A percentile compares a stretch with the other conserved stretches of the same genome.
These are phyloP conservation scores for Leccinum pachyderme DNA, from an alignment of 1,284 basidiomycete genomes.

Conservation along the genomic window DNA sequence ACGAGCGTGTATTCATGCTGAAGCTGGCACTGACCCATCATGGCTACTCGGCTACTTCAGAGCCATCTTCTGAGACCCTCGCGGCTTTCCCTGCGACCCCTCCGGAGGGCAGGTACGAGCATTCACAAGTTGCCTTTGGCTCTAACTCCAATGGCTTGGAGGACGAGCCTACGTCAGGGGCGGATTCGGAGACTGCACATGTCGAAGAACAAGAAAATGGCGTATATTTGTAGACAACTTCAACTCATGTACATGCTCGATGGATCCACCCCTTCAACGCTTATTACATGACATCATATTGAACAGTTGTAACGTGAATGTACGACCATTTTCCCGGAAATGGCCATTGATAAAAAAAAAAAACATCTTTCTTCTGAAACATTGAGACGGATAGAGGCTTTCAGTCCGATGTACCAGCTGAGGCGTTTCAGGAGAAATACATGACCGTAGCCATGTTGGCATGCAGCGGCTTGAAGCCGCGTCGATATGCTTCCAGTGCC, in stretches of 20 bases:
- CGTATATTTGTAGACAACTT: slow-evolving; percentile 27
- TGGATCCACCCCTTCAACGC: slow-evolving; percentile 1
- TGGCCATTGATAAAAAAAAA: not conserved
- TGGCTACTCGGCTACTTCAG: slow-evolving; percentile 43
- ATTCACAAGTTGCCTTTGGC: slow-evolving; percentile 4
- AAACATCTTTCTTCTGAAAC: not conserved
- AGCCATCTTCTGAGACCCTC: slow-evolving; percentile 7
- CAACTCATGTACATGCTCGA: not conserved
- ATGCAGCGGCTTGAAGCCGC: slow-evolving; percentile 57
- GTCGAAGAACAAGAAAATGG: slow-evolving; percentile 16
- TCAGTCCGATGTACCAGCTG: not conserved
- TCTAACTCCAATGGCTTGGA: slow-evolving; percentile 16
- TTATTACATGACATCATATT: not conserved
- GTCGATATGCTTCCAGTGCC: slow-evolving; percentile 52
- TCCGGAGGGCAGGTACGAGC: not conserved
- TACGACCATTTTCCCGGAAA: not conserved
- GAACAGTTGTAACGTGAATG: not conserved
- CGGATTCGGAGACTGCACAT: not conserved
- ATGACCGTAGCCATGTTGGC: slow-evolving; percentile 48
- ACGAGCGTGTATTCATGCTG: slow-evolving; percentile 67
- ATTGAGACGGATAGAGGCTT: not conserved
- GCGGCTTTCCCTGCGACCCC: not conserved
- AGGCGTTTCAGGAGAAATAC: slow-evolving; percentile 56
- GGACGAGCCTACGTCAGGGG: slow-evolving; percentile 1
- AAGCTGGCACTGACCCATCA: slow-evolving; percentile 62